A percentile compares a stretch with the other conserved stretches of the same genome.
phyloP scores from a whole-genome alignment of 169 alveolate species.

The Plasmodium malariae region DNA sequence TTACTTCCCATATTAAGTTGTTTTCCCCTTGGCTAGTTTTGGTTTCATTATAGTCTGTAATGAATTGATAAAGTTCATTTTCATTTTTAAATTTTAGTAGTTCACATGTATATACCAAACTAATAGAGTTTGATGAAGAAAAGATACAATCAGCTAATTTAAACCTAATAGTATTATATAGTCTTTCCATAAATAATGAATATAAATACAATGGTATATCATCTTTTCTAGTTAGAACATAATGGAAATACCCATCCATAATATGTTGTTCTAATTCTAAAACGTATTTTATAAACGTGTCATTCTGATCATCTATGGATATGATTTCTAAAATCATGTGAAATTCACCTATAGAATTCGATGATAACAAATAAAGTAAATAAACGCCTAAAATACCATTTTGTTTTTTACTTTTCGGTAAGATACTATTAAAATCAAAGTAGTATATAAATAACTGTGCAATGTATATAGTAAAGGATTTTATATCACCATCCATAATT shows the following conservation, averaged over 20 bases:
- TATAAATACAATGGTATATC: slow-evolving; percentile 73
- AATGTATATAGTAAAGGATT: slow-evolving; percentile 59
- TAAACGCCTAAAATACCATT: slow-evolving; percentile 80
- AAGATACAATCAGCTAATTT: slow-evolving; percentile 85
- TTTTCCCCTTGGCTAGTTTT: slow-evolving; percentile 65
- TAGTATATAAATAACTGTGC: slow-evolving; percentile 51
- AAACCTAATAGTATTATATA: slow-evolving; percentile 79
- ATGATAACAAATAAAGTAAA: slow-evolving; percentile 80
- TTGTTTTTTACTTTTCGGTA: slow-evolving; percentile 73
- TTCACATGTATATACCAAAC: slow-evolving; percentile 54
- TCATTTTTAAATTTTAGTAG: slow-evolving; percentile 76
- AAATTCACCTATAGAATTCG: slow-evolving; percentile 83
- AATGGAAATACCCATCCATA: slow-evolving; percentile 84
- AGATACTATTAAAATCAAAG: slow-evolving; percentile 16
- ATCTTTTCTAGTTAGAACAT: slow-evolving; percentile 39
- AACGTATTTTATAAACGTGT: slow-evolving; percentile 75
- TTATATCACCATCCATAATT: slow-evolving; percentile 27
- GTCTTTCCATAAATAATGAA: slow-evolving; percentile 50
- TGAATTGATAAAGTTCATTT: slow-evolving; percentile 70
- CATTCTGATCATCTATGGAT: slow-evolving; percentile 50
- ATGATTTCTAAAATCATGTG: slow-evolving; percentile 82
- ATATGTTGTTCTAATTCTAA: slow-evolving; percentile 82
- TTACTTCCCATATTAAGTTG: slow-evolving; percentile 48
- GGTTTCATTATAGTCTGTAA: slow-evolving; percentile 75
- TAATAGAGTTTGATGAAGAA: slow-evolving; percentile 74